Evolutionary conservation across 495 filamentous ascomycete genomes (phyloP).

Genomic region (Platismatia glauca): DNA sequence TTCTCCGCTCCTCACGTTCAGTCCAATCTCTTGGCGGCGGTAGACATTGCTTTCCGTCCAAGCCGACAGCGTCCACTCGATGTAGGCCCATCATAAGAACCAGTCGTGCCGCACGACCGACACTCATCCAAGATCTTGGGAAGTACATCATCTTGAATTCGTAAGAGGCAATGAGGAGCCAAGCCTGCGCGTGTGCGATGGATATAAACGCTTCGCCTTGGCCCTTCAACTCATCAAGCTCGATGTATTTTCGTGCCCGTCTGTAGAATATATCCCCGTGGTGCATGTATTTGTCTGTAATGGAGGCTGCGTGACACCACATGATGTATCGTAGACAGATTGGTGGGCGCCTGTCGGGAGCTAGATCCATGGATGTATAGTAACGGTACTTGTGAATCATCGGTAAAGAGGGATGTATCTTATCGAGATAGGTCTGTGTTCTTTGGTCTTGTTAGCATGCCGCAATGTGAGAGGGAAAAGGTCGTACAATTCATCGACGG

Average conservation of each 20-base stretch:
- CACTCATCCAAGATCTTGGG: conserved; percentile 88
- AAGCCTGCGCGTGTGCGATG: conserved; percentile 72
- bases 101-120: conserved; percentile 66
- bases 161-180: conserved; percentile 69
- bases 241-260: conserved; percentile 78
- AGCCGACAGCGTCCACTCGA: conserved; percentile 71
- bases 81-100: conserved; percentile 91
- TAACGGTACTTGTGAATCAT: conserved; percentile 86
- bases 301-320: conserved; percentile 79
- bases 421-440: conserved; percentile 81
- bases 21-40: conserved; percentile 85
- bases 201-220: conserved; percentile 82
- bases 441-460: conserved; percentile 35
- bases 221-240: conserved; percentile 85
- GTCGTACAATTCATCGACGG: conserved; percentile 80
- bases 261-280: conserved; percentile 81
- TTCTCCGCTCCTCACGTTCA: conserved; percentile 79
- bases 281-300: conserved; percentile 67
- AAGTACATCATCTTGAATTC: conserved; percentile 99
- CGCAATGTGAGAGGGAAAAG: background rate
- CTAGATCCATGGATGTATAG: conserved; percentile 72
- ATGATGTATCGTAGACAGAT: conserved; percentile 87
- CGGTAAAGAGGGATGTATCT: conserved; percentile 73
- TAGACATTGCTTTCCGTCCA: conserved; percentile 89
- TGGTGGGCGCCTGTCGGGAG: conserved; percentile 77